These are phyloP conservation scores for Hydnomerulius pinastri DNA, from an alignment of 768 basidiomycete genomes.

Conservation along the genomic window DNA sequence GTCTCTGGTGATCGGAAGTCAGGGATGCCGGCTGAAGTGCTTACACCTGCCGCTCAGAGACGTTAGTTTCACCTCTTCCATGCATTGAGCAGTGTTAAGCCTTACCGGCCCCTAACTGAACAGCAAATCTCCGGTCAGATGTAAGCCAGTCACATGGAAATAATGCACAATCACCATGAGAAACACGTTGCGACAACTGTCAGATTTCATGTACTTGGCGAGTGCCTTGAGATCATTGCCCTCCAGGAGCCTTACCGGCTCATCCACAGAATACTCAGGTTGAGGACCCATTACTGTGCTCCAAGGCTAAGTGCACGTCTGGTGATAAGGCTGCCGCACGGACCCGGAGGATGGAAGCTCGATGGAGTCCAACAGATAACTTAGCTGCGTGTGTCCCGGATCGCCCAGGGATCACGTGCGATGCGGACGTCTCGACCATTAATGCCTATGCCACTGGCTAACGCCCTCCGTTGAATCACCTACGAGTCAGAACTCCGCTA, in stretches of 20 bases:
- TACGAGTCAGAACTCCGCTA: too few species aligned
- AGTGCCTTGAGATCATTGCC: constrained; percentile 45
- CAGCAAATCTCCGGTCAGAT: constrained; percentile 1
- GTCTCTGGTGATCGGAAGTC: constrained; percentile 89
- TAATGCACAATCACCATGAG: constrained; percentile 57
- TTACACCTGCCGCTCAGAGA: constrained; percentile 50
- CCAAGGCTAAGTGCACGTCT: too few species aligned
- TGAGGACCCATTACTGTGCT: too few species aligned
- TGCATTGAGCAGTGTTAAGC: not conserved
- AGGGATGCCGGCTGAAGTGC: constrained; percentile 82
- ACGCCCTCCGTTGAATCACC: too few species aligned
- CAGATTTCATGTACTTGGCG: constrained; percentile 69
- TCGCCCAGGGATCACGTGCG: too few species aligned
- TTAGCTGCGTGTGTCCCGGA: too few species aligned
- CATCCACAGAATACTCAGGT: constrained; percentile 4
- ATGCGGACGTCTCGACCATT: too few species aligned
- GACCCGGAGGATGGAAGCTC: too few species aligned
- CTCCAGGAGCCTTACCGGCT: constrained; percentile 26
- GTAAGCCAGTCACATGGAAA: not conserved
- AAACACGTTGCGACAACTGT: constrained; percentile 65
- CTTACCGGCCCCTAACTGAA: constrained; percentile 69
- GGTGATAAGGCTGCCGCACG: too few species aligned
- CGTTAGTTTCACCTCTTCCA: constrained; percentile 4
- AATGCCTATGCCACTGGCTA: too few species aligned
- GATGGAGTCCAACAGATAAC: too few species aligned